Conservation (phyloP, 2,329 filamentous ascomycete genomes). For the Corinectria fuckeliana region DNA sequence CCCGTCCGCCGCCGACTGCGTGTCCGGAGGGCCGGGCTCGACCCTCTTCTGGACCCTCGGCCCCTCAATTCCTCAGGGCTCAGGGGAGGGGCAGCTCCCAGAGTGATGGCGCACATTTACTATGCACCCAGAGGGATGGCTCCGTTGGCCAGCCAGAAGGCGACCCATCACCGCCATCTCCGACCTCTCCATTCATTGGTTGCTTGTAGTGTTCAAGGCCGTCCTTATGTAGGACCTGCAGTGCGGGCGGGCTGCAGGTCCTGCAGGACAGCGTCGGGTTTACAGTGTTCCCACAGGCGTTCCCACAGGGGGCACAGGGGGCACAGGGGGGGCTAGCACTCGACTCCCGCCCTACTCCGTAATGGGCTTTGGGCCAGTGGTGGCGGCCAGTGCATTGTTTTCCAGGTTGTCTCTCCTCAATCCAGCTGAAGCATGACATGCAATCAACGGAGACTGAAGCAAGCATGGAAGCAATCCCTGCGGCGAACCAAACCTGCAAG, state of each 20-base stretch:
- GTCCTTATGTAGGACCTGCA: constrained; percentile 14
- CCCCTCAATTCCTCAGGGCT: constrained; percentile 5
- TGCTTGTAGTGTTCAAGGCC: neutral
- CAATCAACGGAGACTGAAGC: neutral
- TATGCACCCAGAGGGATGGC: constrained; percentile 2
- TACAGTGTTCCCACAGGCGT: neutral
- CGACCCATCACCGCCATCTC: neutral
- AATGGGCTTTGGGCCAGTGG: constrained; percentile 4
- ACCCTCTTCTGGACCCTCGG: neutral
- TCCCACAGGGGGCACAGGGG: constrained; percentile 13
- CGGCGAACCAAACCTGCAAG: constrained; percentile 3
- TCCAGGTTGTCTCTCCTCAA: neutral
- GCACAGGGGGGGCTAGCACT: constrained; percentile 15
- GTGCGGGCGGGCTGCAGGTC: neutral
- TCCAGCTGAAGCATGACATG: neutral
- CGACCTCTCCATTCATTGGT: too few relatives aligned
- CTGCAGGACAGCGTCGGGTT: constrained; percentile 10
- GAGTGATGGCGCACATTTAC: neutral
- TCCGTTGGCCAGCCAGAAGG: constrained; percentile 17
- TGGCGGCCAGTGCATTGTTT: neutral
- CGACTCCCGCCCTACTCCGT: constrained; percentile 13
- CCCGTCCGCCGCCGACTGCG: neutral
- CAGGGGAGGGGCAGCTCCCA: neutral
- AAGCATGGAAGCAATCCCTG: too few relatives aligned
- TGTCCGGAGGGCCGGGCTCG: neutral